Conservation (phyloP, 2,329 filamentous ascomycete genomes). For the Penicillium aurantiogriseum region DNA sequence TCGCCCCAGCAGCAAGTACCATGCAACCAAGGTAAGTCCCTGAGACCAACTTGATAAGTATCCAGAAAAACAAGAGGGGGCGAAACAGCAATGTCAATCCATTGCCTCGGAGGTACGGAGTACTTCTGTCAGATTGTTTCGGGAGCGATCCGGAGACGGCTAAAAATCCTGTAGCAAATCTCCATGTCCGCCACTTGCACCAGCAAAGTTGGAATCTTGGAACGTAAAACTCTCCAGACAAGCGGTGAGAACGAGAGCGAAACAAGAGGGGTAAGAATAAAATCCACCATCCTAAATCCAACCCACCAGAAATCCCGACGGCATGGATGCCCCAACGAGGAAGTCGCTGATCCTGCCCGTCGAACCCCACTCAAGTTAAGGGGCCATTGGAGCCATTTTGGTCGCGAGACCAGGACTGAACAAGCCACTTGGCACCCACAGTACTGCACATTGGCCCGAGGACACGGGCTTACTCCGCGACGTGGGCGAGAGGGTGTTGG, state of each 20-base stretch:
- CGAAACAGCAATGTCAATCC: not conserved
- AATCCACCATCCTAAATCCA: slow-evolving; percentile 10
- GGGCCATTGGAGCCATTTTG: slow-evolving; percentile 9
- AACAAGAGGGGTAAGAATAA: slow-evolving; percentile 6
- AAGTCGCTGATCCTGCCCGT: slow-evolving; percentile 22
- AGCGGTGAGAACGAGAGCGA: slow-evolving; percentile 21
- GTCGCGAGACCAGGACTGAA: slow-evolving; percentile 13
- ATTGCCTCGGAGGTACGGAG: not conserved
- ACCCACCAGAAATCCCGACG: slow-evolving; percentile 21
- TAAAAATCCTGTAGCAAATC: slow-evolving; percentile 10
- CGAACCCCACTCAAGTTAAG: slow-evolving; percentile 19
- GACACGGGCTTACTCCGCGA: slow-evolving; percentile 6
- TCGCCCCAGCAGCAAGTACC: too few relatives aligned
- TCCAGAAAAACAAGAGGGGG: not conserved
- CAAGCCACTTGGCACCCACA: slow-evolving; percentile 19
- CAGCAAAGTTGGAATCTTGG: not conserved
- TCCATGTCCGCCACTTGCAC: slow-evolving; percentile 1
- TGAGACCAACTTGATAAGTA: not conserved
- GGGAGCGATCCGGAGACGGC: not conserved
- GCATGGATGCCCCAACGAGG: slow-evolving; percentile 23
- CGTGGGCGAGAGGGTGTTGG: not conserved
- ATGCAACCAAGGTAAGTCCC: not conserved
- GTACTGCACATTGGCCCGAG: slow-evolving; percentile 14
- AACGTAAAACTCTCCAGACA: slow-evolving; percentile 12
- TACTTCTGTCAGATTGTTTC: slow-evolving; percentile 3